A percentile compares a stretch with the other conserved stretches of the same genome.
Conservation (phyloP, 2,329 filamentous ascomycete species). For the Aureobasidium sp. region DNA sequence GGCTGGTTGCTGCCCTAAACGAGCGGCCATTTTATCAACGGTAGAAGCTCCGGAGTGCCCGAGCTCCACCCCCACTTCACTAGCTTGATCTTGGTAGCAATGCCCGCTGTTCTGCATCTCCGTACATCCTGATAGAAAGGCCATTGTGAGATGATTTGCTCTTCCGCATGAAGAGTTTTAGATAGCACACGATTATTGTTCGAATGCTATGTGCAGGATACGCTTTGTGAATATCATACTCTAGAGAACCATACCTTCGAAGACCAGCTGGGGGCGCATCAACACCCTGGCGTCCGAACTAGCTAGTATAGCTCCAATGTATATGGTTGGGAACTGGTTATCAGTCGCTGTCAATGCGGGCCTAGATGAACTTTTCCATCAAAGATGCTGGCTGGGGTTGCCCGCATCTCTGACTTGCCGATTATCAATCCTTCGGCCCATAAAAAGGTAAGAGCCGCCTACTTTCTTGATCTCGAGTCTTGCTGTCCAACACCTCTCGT, state of each 20-base stretch:
- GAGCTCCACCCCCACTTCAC: background rate
- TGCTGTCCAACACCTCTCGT: background rate
- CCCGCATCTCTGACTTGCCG: slow-evolving; percentile 5
- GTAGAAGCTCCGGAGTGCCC: background rate
- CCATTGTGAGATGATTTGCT: background rate
- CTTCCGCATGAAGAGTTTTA: background rate
- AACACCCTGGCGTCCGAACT: background rate
- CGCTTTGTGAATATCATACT: background rate
- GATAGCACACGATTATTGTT: background rate
- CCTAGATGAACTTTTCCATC: background rate
- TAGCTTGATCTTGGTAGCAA: background rate
- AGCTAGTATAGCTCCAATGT: background rate
- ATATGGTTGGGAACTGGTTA: slow-evolving; percentile 5
- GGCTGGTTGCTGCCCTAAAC: background rate
- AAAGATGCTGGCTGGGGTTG: background rate
- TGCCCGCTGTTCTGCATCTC: background rate
- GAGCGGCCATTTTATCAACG: background rate
- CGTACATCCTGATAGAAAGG: background rate
- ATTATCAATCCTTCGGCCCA: background rate
- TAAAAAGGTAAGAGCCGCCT: slow-evolving; percentile 1
- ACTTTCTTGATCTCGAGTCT: background rate
- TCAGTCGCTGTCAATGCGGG: slow-evolving; percentile 1
- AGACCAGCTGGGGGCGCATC: background rate
- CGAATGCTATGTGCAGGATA: background rate
- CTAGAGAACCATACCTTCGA: background rate